These are phyloP conservation scores for Daedalea quercina DNA, from an alignment of 768 basidiomycete genomes.

Conservation along the genomic window DNA sequence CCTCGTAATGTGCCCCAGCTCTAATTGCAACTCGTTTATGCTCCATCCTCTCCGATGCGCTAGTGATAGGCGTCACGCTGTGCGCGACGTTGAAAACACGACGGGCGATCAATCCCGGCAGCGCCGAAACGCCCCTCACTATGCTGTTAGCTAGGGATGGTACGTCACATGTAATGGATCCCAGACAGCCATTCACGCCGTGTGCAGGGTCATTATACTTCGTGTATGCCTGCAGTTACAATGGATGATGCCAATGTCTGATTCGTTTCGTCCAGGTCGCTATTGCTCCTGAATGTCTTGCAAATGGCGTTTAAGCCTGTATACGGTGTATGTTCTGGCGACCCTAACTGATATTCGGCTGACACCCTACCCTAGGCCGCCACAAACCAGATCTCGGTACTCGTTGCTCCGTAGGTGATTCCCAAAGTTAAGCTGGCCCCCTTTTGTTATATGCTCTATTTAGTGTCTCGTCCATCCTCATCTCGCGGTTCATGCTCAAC, in stretches of 20 bases:
- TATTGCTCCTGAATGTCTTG: conserved; percentile 6
- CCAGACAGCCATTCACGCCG: too few species aligned
- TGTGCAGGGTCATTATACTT: conserved; percentile 6
- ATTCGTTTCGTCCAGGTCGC: not conserved
- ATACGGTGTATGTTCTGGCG: not conserved
- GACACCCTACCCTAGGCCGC: not conserved
- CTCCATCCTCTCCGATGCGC: conserved; percentile 3
- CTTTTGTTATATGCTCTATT: not conserved
- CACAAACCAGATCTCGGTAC: not conserved
- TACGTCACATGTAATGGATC: not conserved
- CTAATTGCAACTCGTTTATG: conserved; percentile 4
- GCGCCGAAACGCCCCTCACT: conserved; percentile 4
- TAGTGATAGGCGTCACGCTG: conserved; percentile 3
- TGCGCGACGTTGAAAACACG: not conserved
- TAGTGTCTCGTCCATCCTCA: conserved; percentile 8
- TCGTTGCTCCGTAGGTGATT: conserved; percentile 3
- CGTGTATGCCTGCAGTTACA: not conserved
- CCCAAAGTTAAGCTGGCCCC: not conserved
- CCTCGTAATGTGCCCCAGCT: not conserved
- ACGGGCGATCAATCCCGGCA: not conserved
- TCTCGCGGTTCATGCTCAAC: conserved; percentile 12
- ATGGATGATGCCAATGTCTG: not conserved
- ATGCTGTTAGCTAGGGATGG: conserved; percentile 5
- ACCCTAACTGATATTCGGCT: not conserved
- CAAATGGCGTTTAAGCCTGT: conserved; percentile 3